A percentile compares a stretch with the other conserved stretches of the same genome.
Evolutionary conservation across 495 filamentous ascomycete species (phyloP).

Genomic region (Lepidopterella palustris): DNA sequence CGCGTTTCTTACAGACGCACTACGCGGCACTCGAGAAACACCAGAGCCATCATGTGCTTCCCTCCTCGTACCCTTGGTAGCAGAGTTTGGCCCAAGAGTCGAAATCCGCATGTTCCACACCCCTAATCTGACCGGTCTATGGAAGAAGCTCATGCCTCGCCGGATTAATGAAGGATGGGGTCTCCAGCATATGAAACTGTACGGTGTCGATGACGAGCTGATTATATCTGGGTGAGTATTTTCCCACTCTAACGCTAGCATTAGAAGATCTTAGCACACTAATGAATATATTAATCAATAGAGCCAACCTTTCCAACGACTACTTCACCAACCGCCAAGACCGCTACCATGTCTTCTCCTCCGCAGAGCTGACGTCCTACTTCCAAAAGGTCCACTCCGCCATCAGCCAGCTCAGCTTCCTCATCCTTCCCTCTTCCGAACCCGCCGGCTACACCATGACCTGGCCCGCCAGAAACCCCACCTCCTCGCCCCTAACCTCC

Average conservation of each 20-base stretch:
- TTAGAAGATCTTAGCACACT: not conserved
- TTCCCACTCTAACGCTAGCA: not conserved
- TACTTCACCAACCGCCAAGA: constrained; percentile 97
- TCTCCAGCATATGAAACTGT: constrained; percentile 98
- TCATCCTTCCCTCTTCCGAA: constrained; percentile 50
- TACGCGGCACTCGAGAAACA: constrained; percentile 86
- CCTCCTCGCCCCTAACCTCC: constrained; percentile 61
- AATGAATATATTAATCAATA: constrained; percentile 25
- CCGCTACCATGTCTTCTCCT: constrained; percentile 86
- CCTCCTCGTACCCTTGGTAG: constrained; percentile 70
- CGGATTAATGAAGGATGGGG: constrained; percentile 98
- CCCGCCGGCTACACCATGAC: constrained; percentile 61
- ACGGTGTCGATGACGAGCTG: constrained; percentile 91
- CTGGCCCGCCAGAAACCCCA: constrained; percentile 73
- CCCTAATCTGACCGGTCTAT: constrained; percentile 82
- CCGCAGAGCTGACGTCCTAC: constrained; percentile 70
- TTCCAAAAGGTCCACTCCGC: constrained; percentile 70
- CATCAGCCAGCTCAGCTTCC: constrained; percentile 73
- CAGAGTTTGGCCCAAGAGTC: constrained; percentile 79
- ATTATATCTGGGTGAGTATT: constrained; percentile 74
- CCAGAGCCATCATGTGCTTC: constrained; percentile 87
- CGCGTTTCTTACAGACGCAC: constrained; percentile 86
- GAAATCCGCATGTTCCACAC: constrained; percentile 98
- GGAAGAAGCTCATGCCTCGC: constrained; percentile 75
- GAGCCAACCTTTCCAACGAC: constrained; percentile 84